phyloP scores from a whole-genome alignment of 306 rosid genomes.

The Rubus parviflorus region DNA sequence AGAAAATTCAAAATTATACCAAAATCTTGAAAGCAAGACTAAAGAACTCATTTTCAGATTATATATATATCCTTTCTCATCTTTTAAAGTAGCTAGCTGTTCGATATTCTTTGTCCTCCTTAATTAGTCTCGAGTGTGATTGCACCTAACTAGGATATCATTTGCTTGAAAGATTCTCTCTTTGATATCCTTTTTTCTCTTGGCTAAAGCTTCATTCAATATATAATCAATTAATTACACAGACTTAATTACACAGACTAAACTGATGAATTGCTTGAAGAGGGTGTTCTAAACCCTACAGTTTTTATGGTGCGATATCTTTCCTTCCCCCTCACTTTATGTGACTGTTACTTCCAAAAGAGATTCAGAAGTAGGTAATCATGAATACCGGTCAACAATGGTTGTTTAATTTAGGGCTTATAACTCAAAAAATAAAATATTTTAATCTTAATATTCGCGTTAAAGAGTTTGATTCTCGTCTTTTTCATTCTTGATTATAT shows the following conservation, averaged over 20 bases:
- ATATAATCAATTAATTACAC: not conserved
- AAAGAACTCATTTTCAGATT: slow-evolving; percentile 7
- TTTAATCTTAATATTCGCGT: not conserved
- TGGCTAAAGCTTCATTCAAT: not conserved
- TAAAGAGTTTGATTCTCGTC: not conserved
- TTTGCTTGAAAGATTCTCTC: not conserved
- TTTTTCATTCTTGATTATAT: not conserved
- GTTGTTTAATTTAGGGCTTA: too few relatives aligned
- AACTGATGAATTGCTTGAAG: not conserved
- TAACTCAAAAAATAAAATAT: too few relatives aligned
- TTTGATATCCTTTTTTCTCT: not conserved
- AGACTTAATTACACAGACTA: not conserved
- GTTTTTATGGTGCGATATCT: not conserved
- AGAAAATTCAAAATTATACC: not conserved
- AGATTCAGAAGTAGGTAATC: not conserved
- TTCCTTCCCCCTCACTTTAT: not conserved
- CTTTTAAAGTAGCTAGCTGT: slow-evolving; percentile 1
- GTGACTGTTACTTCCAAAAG: not conserved
- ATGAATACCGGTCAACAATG: not conserved
- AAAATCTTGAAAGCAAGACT: not conserved
- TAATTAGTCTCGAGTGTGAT: not conserved
- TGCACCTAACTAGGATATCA: slow-evolving; percentile 20
- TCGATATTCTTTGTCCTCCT: slow-evolving; percentile 20
- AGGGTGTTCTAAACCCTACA: not conserved
- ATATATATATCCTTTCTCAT: not conserved